These are phyloP conservation scores for Malassezia brasiliensis DNA, from an alignment of 1,284 basidiomycete genomes.

Conservation along the genomic window DNA sequence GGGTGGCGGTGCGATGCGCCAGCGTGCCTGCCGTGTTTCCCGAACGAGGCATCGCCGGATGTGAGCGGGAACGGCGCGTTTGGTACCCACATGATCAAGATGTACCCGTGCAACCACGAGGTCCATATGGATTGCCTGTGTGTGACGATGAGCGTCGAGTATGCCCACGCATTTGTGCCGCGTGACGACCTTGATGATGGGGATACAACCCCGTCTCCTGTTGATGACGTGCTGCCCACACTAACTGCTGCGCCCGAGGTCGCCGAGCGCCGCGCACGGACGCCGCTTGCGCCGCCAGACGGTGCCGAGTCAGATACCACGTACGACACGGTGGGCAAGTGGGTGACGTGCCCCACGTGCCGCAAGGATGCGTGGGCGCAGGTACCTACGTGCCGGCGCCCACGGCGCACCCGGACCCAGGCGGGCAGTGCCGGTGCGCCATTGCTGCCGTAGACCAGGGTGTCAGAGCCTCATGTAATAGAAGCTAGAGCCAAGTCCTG, in stretches of 20 bases:
- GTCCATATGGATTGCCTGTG: conserved; percentile 41
- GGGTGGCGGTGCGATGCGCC: conserved; percentile 40
- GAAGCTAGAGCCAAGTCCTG: not conserved
- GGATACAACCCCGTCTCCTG: too few relatives aligned
- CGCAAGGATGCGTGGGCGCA: conserved; percentile 39
- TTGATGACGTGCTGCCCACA: too few relatives aligned
- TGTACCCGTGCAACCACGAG: conserved; percentile 38
- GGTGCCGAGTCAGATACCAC: not conserved
- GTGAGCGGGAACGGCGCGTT: conserved; percentile 18
- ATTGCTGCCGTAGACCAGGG: too few relatives aligned
- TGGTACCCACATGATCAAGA: conserved; percentile 21
- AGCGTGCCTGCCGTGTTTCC: conserved; percentile 32
- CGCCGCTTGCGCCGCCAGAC: too few relatives aligned
- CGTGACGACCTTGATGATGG: too few relatives aligned
- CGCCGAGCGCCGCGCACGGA: too few relatives aligned
- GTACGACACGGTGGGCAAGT: conserved; percentile 21
- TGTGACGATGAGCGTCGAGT: conserved; percentile 34
- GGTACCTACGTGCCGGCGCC: conserved; percentile 25
- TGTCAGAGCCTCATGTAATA: too few relatives aligned
- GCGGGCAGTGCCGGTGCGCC: too few relatives aligned
- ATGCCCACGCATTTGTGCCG: not conserved
- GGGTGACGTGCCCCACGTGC: conserved; percentile 39
- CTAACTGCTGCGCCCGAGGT: too few relatives aligned
- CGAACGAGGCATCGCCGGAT: conserved; percentile 5
- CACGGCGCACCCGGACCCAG: not conserved